A percentile compares a stretch with the other conserved stretches of the same genome.
phyloP scores from a whole-genome alignment of 495 filamentous ascomycete species.

The Hypoxylon perforatum region DNA sequence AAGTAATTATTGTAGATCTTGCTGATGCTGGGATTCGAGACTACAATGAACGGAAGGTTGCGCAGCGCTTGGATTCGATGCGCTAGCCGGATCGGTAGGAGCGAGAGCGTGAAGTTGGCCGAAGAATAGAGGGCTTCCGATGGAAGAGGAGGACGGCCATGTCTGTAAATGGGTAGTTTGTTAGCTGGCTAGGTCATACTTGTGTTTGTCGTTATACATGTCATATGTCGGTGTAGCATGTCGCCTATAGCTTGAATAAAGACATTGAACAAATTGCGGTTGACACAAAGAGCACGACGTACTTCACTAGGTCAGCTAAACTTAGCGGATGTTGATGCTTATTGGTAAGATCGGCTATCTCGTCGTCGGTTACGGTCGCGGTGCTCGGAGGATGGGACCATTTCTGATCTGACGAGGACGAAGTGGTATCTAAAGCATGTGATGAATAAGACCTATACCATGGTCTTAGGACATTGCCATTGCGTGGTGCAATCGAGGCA shows the following conservation, averaged over 20 bases:
- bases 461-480: constrained; percentile 15
- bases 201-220: not conserved
- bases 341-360: constrained; percentile 80
- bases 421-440: constrained; percentile 24
- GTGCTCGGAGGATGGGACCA: constrained; percentile 54
- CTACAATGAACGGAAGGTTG: constrained; percentile 96
- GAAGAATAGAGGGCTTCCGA: constrained; percentile 81
- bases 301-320: constrained; percentile 90
- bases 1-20: constrained; percentile 95
- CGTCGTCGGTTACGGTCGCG: constrained; percentile 64
- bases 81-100: constrained; percentile 92
- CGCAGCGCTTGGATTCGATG: constrained; percentile 91
- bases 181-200: constrained; percentile 10
- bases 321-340: constrained; percentile 84
- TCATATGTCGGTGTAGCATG: constrained; percentile 10
- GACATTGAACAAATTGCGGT: not conserved
- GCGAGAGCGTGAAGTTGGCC: constrained; percentile 92
- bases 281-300: constrained; percentile 32
- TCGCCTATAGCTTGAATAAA: constrained; percentile 20
- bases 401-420: constrained; percentile 45
- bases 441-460: constrained; percentile 33
- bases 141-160: constrained; percentile 89
- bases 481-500: constrained; percentile 39
- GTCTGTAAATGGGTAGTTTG: constrained; percentile 58
- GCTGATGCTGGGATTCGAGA: constrained; percentile 91